phyloP scores from a whole-genome alignment of 805 yeast species.

The Wickerhamiella occidentalis region DNA sequence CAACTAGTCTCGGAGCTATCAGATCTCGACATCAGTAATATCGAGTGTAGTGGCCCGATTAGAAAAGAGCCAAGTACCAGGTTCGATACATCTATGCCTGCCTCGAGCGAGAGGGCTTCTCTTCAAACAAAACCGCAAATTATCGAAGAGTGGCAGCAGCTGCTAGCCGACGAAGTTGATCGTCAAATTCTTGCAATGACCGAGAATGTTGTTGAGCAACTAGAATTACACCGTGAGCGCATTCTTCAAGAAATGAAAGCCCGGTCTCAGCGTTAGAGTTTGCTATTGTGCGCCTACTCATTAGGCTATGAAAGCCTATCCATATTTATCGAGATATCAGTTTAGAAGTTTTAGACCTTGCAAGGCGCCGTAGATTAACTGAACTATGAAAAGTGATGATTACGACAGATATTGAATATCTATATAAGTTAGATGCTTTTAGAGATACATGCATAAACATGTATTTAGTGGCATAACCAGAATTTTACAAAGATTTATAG shows the following conservation, averaged over 20 bases:
- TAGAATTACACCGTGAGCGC: constrained; percentile 1
- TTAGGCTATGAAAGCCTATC: no score
- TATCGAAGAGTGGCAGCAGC: constrained; percentile 3
- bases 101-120: neutral
- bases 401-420: no score
- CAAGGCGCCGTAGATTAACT: no score
- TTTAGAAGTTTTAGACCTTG: no score
- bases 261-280: neutral
- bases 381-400: no score
- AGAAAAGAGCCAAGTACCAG: neutral
- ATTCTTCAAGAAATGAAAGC: neutral
- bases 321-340: no score
- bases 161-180: constrained; percentile 7
- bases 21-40: neutral
- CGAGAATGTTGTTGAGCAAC: neutral
- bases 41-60: no score
- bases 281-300: neutral
- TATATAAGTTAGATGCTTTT: no score
- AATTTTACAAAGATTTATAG: no score
- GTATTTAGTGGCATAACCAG: no score
- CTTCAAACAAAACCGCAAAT: neutral
- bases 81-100: neutral
- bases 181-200: neutral
- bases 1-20: neutral
- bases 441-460: no score